Evolutionary conservation across 257 asterid genomes (phyloP).

Genomic region (Solanum bulbocastanum): DNA sequence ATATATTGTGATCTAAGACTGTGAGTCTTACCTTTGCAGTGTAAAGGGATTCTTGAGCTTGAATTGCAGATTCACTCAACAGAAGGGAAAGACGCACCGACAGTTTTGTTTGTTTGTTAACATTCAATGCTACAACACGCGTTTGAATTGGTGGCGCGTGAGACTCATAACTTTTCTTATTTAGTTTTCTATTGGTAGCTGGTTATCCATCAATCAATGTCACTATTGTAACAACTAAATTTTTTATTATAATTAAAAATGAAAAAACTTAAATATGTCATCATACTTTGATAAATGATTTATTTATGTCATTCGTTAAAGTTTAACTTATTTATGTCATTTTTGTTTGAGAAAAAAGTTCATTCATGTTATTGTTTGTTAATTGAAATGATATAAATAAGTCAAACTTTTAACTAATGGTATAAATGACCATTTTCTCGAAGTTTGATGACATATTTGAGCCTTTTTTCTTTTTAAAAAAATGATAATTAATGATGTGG

Average conservation of each 20-base stretch:
- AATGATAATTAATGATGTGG: not conserved
- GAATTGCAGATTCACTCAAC: not conserved
- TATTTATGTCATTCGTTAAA: not conserved
- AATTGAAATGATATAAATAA: no score
- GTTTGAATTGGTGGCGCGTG: not conserved
- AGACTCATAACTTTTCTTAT: not conserved
- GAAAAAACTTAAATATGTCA: no score
- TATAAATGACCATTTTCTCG: no score
- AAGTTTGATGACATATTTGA: not conserved
- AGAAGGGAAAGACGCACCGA: not conserved
- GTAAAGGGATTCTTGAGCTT: not conserved
- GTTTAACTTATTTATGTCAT: no score
- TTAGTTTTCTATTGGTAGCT: not conserved
- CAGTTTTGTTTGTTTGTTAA: constrained; percentile 3
- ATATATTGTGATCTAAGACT: not conserved
- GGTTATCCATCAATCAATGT: not conserved
- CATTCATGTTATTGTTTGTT: no score
- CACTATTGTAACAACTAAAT: not conserved
- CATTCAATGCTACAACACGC: not conserved
- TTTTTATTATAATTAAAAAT: not conserved
- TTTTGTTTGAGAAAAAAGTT: no score
- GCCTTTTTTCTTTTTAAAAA: no score
- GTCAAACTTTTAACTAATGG: no score
- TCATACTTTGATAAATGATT: not conserved
- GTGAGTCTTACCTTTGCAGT: not conserved